Evolutionary conservation across 2,329 filamentous ascomycete species (phyloP).

Genomic region (Cladobotryum protrusum): DNA sequence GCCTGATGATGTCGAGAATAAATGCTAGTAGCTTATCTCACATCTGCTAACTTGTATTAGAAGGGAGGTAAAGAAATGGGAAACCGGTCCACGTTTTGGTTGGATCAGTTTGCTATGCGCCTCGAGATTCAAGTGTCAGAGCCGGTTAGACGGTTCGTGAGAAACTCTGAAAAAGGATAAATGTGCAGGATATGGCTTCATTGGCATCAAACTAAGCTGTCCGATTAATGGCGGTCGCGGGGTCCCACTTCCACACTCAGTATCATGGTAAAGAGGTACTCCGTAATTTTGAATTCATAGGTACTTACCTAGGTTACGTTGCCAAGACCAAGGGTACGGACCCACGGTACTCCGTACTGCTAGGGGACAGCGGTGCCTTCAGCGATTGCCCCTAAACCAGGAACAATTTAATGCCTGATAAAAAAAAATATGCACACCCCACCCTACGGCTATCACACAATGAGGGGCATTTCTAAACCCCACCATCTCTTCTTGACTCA

Average conservation of each 20-base stretch:
- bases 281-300: too few relatives aligned
- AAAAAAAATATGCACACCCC: too few relatives aligned
- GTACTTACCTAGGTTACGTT: too few relatives aligned
- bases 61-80: too few relatives aligned
- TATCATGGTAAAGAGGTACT: too few relatives aligned
- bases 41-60: neutral
- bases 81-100: too few relatives aligned
- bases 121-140: neutral
- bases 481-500: constrained; percentile 1
- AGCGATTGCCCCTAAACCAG: too few relatives aligned
- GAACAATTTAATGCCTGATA: too few relatives aligned
- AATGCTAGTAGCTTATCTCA: neutral
- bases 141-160: neutral
- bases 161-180: neutral
- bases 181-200: neutral
- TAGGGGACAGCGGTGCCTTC: too few relatives aligned
- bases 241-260: neutral
- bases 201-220: neutral
- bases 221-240: neutral
- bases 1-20: neutral
- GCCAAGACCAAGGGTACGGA: too few relatives aligned
- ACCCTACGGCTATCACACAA: too few relatives aligned
- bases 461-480: neutral
- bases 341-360: too few relatives aligned
- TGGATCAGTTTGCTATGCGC: neutral